Evolutionary conservation across 768 basidiomycete species (phyloP).

Genomic region (Arthromyces matolae): DNA sequence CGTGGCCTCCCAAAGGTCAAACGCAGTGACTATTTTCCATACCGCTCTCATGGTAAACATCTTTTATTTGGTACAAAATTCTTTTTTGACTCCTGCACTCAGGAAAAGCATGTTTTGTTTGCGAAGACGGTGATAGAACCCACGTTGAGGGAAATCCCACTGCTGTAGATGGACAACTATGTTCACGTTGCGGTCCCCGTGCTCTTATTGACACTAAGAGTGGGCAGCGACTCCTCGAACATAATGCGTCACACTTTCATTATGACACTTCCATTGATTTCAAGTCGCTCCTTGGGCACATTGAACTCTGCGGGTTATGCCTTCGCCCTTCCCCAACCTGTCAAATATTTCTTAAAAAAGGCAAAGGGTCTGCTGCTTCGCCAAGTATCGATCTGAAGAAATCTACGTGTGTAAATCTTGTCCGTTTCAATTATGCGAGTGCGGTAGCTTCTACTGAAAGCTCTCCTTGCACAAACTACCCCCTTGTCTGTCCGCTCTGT

Average conservation of each 20-base stretch:
- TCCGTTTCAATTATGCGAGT: not conserved
- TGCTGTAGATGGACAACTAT: not conserved
- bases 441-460: not conserved
- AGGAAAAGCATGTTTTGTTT: not conserved
- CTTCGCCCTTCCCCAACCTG: not conserved
- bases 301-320: not conserved
- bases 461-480: not conserved
- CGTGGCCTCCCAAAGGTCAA: not conserved
- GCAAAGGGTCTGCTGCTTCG: no score
- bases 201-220: not conserved
- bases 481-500: no score
- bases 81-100: not conserved
- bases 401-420: not conserved
- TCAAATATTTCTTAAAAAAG: not conserved
- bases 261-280: not conserved
- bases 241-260: not conserved
- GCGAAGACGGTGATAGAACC: not conserved
- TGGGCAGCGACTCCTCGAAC: not conserved
- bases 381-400: no score
- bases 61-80: not conserved
- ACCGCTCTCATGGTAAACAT: not conserved
- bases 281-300: not conserved
- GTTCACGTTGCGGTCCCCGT: not conserved
- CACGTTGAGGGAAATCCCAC: not conserved
- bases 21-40: not conserved